Evolutionary conservation across 2,329 filamentous ascomycete species (phyloP), one percentile per base, ranked within the genome.

Genomic region (Trichothecium sympodiale): DNA sequence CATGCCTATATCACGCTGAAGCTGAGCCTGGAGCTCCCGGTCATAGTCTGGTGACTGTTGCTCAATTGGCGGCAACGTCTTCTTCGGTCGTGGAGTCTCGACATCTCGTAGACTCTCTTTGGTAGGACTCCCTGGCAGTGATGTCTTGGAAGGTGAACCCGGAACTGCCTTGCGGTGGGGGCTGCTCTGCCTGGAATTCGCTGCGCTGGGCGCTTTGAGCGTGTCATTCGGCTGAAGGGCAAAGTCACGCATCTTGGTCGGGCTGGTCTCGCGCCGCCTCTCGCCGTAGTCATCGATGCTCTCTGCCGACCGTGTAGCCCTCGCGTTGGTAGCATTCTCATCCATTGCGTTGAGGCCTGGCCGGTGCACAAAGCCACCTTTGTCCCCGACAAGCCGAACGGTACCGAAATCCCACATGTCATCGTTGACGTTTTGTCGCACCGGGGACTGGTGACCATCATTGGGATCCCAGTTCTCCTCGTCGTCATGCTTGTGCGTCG

Each of bases 401-500:
- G 91, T 98, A 30, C 91, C 91, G 64, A 98, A 98, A 57, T 98
- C 91, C 91, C 91, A 98, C 53, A 96, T 76, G 55, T 96, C 91
- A 54, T 95, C 85, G 42, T 80, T 71, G 7, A 74, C 64, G 14
- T 61, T 62, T 43, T 66, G 60, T 25, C 82, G 71, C 32, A 74
- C 69, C 13, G 34, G 9, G 4, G 17, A 16, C n/a, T 32, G 16
- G 25, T 35, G 17, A 17, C 23, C 23, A 8, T 26, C 68, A 16
- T 83, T 77, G 48, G 53, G 56, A 8, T 38, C 35, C 26, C 38
- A 18, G 15, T 48, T 42, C 7, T 86, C 82, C 2, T 83, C 76
- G 12, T 77, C 74, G 25, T 77, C 74, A 26, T 77, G 74, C 40
- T 86, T 86, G 50, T 91, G 79, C 5, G 80, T 81, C 17, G 84